Base-by-base conservation (phyloP, 2,329 filamentous ascomycete genomes). In the Pseudogymnoascus sp. region DNA sequence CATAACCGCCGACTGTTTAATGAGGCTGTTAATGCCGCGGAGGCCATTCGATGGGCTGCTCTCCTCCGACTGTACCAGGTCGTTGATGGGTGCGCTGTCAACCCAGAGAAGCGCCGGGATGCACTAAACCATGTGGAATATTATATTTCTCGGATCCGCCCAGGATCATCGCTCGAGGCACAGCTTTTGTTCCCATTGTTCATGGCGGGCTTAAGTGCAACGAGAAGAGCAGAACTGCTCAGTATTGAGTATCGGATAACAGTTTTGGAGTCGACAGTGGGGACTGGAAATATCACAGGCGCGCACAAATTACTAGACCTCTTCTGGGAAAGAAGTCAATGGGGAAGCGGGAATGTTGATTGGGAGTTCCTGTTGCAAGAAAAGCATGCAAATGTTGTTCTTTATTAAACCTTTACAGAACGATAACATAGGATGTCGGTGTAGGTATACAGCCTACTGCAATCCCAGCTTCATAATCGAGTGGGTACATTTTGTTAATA, bases 51-150 rank as follows among this genome's bases (percentile, higher is more conserved):
- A 62, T 65, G 63, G 63, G 63, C 63, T 6, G 44, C 38, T 11
- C 38, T 65, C 33, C 61, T 65, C 11, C 50, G 63, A 16, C 56
- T 65, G 13, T 61, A 63, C 21, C 61, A 65, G 40, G 56, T 65
- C 47, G 63, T 63, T 33, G 61, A 63, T 19, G 61, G 61, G 7
- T 65, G 61, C 29, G 47, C 7, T n/a, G 47, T 63, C 40, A 35
- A 61, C 33, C 31, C 61, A 40, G 53, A 61, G 13, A 37, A 33
- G 7, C 42, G 44, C 1, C 33, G 53, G 11, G 40, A 61, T 14
- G 24, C 31, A 31, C 35, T 62, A 3, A 47, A 29, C 14, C 26
- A 63, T 11, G 63, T 65, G 16, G 19, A 62, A 24, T 26, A 42
- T 19, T 35, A 42, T 24, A 26, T 65, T 33, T 47, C 35, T n/a